phyloP scores from a whole-genome alignment of 2,329 filamentous ascomycete species.

The Sphaerostilbella broomeana region DNA sequence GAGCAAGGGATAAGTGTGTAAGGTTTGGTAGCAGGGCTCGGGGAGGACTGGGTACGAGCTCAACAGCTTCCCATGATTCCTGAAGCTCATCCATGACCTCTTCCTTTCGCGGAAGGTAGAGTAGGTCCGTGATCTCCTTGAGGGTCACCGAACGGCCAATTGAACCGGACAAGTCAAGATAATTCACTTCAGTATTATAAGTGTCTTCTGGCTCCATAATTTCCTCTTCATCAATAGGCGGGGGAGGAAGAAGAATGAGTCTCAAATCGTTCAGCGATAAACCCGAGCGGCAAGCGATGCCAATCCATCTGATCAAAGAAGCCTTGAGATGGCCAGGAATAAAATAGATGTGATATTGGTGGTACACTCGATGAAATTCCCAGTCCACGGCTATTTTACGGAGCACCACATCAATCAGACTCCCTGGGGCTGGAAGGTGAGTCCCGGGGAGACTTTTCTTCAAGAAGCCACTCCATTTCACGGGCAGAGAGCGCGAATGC shows the following conservation, averaged over 20 bases:
- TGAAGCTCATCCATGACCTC: conserved; percentile 27
- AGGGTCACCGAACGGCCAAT: conserved; percentile 45
- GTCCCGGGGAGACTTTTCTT: conserved; percentile 36
- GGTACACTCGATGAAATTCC: conserved; percentile 48
- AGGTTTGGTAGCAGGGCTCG: conserved; percentile 47
- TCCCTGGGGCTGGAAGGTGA: conserved; percentile 37
- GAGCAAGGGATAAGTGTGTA: conserved; percentile 54
- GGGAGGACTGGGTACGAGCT: conserved; percentile 26
- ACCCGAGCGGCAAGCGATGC: conserved; percentile 37
- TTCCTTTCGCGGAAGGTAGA: conserved; percentile 35
- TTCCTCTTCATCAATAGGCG: conserved; percentile 21
- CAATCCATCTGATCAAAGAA: conserved; percentile 45
- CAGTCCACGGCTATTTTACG: conserved; percentile 47
- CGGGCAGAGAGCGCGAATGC: conserved; percentile 17
- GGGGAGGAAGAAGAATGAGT: conserved; percentile 35
- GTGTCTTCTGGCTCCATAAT: conserved; percentile 21
- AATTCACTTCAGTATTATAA: conserved; percentile 34
- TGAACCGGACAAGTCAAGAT: conserved; percentile 49
- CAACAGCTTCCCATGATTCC: conserved; percentile 49
- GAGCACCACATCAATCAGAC: conserved; percentile 46
- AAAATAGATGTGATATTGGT: conserved; percentile 50
- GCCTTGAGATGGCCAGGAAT: conserved; percentile 48
- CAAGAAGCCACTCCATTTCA: conserved; percentile 15
- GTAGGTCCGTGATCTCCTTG: conserved; percentile 45
- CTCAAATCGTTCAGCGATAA: conserved; percentile 45